Conservation (phyloP, 352 stramenopile genomes). For the Phytophthora europaea region DNA sequence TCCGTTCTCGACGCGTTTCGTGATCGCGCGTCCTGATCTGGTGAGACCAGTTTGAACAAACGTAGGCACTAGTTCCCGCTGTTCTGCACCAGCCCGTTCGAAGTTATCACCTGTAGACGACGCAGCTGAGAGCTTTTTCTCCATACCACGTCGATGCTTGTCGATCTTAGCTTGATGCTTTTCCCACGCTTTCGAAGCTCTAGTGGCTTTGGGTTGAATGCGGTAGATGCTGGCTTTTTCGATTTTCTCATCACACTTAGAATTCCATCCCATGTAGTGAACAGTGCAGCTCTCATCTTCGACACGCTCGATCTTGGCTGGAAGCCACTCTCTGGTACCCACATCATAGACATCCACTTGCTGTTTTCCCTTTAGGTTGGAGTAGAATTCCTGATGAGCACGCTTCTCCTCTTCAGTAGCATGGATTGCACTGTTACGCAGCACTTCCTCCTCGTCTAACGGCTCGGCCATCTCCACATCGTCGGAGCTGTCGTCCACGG, state of each 20-base stretch:
- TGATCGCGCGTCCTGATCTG: slow-evolving; percentile 74
- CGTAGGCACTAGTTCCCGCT: slow-evolving; percentile 34
- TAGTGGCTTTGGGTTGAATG: slow-evolving; percentile 51
- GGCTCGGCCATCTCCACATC: slow-evolving; percentile 44
- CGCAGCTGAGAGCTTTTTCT: slow-evolving; percentile 31
- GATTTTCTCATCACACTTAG: slow-evolving; percentile 65
- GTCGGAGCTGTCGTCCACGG: slow-evolving; percentile 42
- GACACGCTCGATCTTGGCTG: slow-evolving; percentile 60
- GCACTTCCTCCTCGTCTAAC: slow-evolving; percentile 25
- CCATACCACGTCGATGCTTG: slow-evolving; percentile 42
- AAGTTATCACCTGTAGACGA: slow-evolving; percentile 7
- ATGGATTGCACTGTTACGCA: slow-evolving; percentile 21
- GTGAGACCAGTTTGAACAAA: slow-evolving; percentile 76
- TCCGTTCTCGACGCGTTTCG: slow-evolving; percentile 61
- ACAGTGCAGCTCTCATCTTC: slow-evolving; percentile 47
- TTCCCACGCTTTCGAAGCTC: slow-evolving; percentile 51
- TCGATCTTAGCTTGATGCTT: slow-evolving; percentile 55
- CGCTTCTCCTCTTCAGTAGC: slow-evolving; percentile 30
- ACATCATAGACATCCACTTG: slow-evolving; percentile 74
- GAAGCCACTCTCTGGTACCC: slow-evolving; percentile 61
- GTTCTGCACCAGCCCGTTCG: slow-evolving; percentile 11
- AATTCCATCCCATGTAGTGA: slow-evolving; percentile 80
- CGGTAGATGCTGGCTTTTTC: slow-evolving; percentile 33
- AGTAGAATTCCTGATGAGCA: slow-evolving; percentile 44
- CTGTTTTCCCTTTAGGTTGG: slow-evolving; percentile 40